Conservation (phyloP, 2,329 filamentous ascomycete genomes). For the Aureobasidium melanogenum region DNA sequence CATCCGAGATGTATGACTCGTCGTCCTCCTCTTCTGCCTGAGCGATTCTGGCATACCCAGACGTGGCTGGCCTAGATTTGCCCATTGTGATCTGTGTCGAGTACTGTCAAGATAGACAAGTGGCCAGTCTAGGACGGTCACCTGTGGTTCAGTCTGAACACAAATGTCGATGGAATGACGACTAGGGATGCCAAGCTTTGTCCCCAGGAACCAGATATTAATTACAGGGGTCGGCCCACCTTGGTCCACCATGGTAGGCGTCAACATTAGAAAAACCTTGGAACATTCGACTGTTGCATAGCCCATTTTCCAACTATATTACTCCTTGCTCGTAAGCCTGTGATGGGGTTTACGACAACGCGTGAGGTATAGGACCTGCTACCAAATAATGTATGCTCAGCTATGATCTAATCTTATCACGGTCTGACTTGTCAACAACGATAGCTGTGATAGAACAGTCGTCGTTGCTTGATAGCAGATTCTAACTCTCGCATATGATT, state of each 20-base stretch:
- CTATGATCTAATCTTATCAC: neutral
- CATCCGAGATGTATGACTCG: slow-evolving; percentile 20
- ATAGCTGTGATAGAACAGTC: neutral
- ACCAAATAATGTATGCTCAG: neutral
- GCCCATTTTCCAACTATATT: neutral
- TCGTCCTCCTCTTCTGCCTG: slow-evolving; percentile 43
- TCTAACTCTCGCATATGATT: slow-evolving; percentile 1
- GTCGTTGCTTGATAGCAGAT: slow-evolving; percentile 3
- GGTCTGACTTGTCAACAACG: neutral
- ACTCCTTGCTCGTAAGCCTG: neutral
- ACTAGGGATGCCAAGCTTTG: neutral
- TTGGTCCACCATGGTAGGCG: neutral
- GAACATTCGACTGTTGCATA: neutral
- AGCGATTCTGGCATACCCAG: slow-evolving; percentile 44
- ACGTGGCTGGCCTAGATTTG: slow-evolving; percentile 32
- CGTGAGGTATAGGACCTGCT: neutral
- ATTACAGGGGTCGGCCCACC: neutral
- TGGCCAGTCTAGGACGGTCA: neutral
- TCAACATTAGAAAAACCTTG: neutral
- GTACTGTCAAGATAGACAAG: neutral
- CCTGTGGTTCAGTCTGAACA: neutral
- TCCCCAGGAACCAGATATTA: neutral
- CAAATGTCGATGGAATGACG: slow-evolving; percentile 3
- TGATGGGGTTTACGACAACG: neutral
- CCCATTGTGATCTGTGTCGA: neutral